phyloP scores from a whole-genome alignment of 192 early-diverging fungal species.

The Linnemannia zychae region DNA sequence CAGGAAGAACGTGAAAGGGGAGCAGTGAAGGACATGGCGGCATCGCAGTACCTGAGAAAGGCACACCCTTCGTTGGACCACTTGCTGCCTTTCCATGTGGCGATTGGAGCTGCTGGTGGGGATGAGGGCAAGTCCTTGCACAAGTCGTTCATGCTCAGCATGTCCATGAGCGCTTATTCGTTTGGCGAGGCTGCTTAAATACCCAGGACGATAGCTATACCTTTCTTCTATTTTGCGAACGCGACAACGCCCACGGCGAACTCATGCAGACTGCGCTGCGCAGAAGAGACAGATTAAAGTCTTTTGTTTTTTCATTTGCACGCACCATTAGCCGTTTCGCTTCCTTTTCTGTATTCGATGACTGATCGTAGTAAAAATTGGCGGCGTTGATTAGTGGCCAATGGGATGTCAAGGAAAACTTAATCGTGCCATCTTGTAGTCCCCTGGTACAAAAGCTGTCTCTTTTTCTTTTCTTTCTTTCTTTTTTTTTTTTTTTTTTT shows the following conservation, averaged over 20 bases:
- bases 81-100: constrained; percentile 77
- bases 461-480: background rate
- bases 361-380: too few species aligned
- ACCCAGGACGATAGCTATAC: background rate
- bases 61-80: constrained; percentile 80
- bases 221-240: background rate
- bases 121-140: constrained; percentile 57
- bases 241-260: too few species aligned
- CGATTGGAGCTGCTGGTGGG: constrained; percentile 69
- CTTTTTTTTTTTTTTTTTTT: background rate
- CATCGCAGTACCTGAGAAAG: constrained; percentile 58
- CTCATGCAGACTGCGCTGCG: too few species aligned
- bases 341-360: too few species aligned
- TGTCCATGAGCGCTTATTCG: constrained; percentile 41
- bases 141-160: constrained; percentile 44
- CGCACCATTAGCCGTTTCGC: too few species aligned
- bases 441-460: background rate
- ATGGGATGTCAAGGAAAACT: background rate
- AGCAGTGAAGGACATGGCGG: constrained; percentile 56
- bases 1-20: constrained; percentile 53
- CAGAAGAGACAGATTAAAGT: too few species aligned
- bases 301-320: too few species aligned
- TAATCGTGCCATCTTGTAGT: background rate
- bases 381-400: background rate
- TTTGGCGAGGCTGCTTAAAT: constrained; percentile 32